phyloP scores from a whole-genome alignment of 148 eudicot species.

The Selenicereus undatus region DNA sequence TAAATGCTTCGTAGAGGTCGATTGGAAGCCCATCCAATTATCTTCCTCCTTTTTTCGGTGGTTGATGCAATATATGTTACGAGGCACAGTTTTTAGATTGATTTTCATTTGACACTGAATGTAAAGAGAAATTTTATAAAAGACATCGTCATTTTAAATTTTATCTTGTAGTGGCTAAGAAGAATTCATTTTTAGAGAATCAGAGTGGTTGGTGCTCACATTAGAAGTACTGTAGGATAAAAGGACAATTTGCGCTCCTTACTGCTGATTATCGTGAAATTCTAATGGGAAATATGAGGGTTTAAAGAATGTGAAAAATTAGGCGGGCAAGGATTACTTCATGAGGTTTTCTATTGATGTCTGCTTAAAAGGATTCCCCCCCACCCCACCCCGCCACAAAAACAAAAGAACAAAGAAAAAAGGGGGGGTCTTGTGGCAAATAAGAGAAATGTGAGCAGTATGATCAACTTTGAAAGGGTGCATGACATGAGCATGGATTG shows the following conservation, averaged over 20 bases:
- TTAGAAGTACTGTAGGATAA: background rate
- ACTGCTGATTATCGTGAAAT: background rate
- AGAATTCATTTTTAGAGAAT: too few relatives aligned
- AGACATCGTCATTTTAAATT: background rate
- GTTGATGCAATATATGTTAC: background rate
- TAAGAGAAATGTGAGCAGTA: background rate
- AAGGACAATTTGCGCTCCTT: background rate
- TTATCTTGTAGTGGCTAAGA: background rate
- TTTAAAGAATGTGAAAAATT: background rate
- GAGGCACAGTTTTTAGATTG: background rate
- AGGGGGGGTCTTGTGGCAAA: background rate
- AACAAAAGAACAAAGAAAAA: background rate
- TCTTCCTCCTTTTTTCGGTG: background rate
- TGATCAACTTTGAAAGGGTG: background rate
- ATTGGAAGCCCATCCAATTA: background rate
- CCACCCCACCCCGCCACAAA: background rate
- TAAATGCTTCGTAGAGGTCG: background rate
- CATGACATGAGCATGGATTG: background rate
- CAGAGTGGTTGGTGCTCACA: background rate
- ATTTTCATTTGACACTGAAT: background rate
- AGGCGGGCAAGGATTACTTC: background rate
- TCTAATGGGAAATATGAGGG: background rate
- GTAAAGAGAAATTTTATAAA: background rate
- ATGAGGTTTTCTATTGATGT: background rate
- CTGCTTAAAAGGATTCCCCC: background rate